A percentile compares a stretch with the other conserved stretches of the same genome.
These are phyloP conservation scores for Hyphodiscus hymeniophilus DNA, from an alignment of 495 filamentous ascomycete species.

Conservation along the genomic window DNA sequence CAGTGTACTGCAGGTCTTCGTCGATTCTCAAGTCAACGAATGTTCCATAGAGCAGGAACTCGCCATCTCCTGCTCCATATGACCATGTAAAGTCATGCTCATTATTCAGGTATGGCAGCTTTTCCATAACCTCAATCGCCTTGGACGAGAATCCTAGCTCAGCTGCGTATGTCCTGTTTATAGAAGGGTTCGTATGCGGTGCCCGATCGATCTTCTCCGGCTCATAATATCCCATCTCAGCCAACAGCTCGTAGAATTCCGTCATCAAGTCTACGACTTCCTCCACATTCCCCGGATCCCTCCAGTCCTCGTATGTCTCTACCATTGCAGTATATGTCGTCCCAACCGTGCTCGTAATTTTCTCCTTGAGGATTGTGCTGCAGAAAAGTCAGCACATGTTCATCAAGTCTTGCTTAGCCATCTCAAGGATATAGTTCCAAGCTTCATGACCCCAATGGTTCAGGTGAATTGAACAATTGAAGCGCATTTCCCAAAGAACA, in stretches of 20 bases:
- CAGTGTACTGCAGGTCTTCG: neutral
- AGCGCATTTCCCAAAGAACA: no score
- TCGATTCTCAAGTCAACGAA: conserved; percentile 1
- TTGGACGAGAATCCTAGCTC: neutral
- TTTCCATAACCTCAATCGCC: neutral
- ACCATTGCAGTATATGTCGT: neutral
- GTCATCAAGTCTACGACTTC: conserved; percentile 1
- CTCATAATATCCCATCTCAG: conserved; percentile 2
- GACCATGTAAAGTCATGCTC: neutral
- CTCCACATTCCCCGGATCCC: neutral
- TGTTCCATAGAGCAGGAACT: neutral
- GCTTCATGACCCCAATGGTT: no score
- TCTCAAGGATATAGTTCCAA: no score
- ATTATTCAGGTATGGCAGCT: conserved; percentile 2
- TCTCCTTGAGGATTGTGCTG: neutral
- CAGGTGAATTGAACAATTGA: no score
- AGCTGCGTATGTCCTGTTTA: conserved; percentile 2
- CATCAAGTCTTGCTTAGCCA: no score
- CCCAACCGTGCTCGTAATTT: neutral
- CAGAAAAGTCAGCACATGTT: no score
- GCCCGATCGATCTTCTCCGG: neutral
- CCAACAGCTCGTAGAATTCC: conserved; percentile 4
- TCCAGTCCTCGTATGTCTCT: neutral
- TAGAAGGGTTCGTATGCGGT: neutral
- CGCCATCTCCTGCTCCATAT: neutral